Percentiles rank a stretch among this genome's conserved stretches.
phyloP scores from a whole-genome alignment of 306 rosid species.

The Cucurbita maxima region DNA sequence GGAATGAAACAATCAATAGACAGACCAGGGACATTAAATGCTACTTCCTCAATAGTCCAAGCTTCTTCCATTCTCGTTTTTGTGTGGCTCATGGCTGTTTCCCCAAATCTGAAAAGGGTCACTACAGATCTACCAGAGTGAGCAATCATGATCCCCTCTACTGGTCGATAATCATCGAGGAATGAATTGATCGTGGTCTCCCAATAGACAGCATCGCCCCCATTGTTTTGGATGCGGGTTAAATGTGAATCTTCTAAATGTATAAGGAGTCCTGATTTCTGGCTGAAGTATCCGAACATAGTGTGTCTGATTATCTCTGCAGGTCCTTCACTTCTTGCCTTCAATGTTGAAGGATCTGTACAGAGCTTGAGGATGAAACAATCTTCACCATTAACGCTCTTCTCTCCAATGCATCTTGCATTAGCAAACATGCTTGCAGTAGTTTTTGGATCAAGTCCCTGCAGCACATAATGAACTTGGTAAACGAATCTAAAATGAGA shows the following conservation, averaged over 20 bases:
- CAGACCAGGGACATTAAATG: conserved; percentile 89
- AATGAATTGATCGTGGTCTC: conserved; percentile 95
- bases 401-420: conserved; percentile 94
- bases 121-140: conserved; percentile 91
- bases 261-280: conserved; percentile 82
- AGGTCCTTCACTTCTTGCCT: conserved; percentile 97
- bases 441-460: conserved; percentile 95
- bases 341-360: conserved; percentile 73
- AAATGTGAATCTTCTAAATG: conserved; percentile 98
- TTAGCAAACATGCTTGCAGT: conserved; percentile 91
- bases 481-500: background rate
- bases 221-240: conserved; percentile 94
- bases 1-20: conserved; percentile 94
- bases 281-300: conserved; percentile 96
- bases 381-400: conserved; percentile 80
- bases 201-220: conserved; percentile 98
- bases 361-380: conserved; percentile 95
- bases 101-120: conserved; percentile 97
- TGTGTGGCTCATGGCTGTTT: conserved; percentile 97
- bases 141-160: conserved; percentile 92
- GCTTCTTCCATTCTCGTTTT: conserved; percentile 98
- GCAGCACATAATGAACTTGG: background rate
- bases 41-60: conserved; percentile 97
- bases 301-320: conserved; percentile 97
- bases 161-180: conserved; percentile 75